Base-by-base conservation (phyloP, 495 filamentous ascomycete genomes). In the Cudoniella acicularis region DNA sequence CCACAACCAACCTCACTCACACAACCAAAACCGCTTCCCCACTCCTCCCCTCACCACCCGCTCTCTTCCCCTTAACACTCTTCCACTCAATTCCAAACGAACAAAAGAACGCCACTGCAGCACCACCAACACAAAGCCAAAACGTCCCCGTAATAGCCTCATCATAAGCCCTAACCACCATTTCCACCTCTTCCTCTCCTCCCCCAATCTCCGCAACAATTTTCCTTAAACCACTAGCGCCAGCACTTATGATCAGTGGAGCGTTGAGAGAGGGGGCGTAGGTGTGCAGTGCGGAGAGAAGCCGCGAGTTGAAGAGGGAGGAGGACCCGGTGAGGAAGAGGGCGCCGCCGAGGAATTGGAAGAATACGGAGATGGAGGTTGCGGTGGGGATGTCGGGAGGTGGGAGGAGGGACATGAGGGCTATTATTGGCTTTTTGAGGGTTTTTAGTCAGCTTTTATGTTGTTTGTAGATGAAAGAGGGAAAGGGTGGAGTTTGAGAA, bases 201-300 rank as follows among this genome's bases (percentile, higher is more conserved):
- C 61, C 23, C 18, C 49, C 57, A 4, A 16, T 9, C 2, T 36
- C 54, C 2, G 9, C 30, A 60, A 87, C 81, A 0, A 77, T 72
- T 6, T 71, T 61, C 1, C 74, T 74, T 11, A 87, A 53, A 26
- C 82, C 72, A 0, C 75, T 75, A 0, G 83, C 84, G 6, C 84
- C 83, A 1, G 77, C 77, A 4, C 51, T 61, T 10, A 83, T 57
- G 3, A 83, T 73, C 0, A 65, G 10, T 0, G 17, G 22, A 0
- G 79, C 73, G 61, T 76, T 62, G 27, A 84, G 67, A 10, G 42
- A 58, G 0, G 81, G 80, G 6, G 73, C 77, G 2, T 57, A 66
- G 6, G 42, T 47, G 3, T 64, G 52, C 6, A 83, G 56, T 8
- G 62, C 66, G 8, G 54, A 21, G 3, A 79, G 11, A 3, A 84